These are phyloP conservation scores for Epichloe scottii DNA, from an alignment of 2,329 filamentous ascomycete genomes.

Conservation along the genomic window DNA sequence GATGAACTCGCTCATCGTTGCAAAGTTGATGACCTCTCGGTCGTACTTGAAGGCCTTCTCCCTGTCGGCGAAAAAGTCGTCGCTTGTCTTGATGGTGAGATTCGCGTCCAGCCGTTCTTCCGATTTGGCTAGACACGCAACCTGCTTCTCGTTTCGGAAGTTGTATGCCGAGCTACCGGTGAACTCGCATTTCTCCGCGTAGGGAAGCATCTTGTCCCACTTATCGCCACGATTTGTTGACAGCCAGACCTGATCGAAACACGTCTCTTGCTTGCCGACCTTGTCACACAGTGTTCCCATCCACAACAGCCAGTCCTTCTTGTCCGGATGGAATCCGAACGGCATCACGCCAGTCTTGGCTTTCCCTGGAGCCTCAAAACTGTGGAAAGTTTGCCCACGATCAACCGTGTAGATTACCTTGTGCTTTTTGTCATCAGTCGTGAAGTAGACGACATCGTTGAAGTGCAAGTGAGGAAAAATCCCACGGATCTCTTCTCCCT, in stretches of 20 bases:
- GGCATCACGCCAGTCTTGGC: constrained; percentile 26
- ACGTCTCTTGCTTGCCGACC: constrained; percentile 37
- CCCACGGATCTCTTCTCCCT: constrained; percentile 53
- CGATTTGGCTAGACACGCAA: constrained; percentile 43
- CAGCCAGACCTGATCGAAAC: constrained; percentile 62
- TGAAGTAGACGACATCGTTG: constrained; percentile 77
- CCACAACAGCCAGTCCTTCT: constrained; percentile 89
- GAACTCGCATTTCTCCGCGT: constrained; percentile 76
- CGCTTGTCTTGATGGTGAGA: constrained; percentile 60
- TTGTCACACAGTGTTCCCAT: constrained; percentile 59
- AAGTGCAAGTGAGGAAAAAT: constrained; percentile 72
- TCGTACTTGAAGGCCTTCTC: constrained; percentile 37
- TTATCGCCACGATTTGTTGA: constrained; percentile 67
- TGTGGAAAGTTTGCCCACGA: constrained; percentile 59
- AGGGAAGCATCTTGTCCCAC: constrained; percentile 65
- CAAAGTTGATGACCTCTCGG: constrained; percentile 63
- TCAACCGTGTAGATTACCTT: constrained; percentile 70
- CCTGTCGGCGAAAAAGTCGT: constrained; percentile 61
- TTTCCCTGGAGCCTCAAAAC: constrained; percentile 57
- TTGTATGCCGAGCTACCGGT: constrained; percentile 52
- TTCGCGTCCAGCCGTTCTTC: constrained; percentile 49
- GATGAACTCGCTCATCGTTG: constrained; percentile 94
- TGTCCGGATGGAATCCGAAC: constrained; percentile 70
- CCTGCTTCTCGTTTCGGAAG: constrained; percentile 39
- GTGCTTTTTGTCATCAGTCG: constrained; percentile 45